Percentiles rank a stretch among this genome's conserved stretches.
phyloP scores from a whole-genome alignment of 2,329 filamentous ascomycete species.

The Diaporthe vaccinii region DNA sequence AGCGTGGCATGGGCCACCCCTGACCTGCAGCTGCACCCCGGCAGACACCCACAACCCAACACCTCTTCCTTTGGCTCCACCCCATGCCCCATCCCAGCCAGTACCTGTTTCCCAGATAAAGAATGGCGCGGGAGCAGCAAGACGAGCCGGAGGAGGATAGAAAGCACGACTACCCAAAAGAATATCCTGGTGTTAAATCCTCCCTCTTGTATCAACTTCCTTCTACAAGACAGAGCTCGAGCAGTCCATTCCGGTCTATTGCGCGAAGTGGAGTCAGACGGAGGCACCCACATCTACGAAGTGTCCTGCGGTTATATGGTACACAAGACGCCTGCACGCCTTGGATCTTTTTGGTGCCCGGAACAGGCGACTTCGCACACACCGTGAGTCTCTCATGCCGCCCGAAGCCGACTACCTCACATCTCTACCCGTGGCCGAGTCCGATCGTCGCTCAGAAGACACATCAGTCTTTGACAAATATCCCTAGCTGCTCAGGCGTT shows the following conservation, averaged over 20 bases:
- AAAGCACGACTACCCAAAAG: constrained; percentile 40
- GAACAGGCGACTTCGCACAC: constrained; percentile 8
- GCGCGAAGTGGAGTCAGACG: constrained; percentile 37
- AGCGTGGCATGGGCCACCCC: constrained; percentile 44
- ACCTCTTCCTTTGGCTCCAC: constrained; percentile 40
- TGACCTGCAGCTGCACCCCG: constrained; percentile 45
- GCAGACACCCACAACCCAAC: constrained; percentile 43
- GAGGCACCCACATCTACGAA: constrained; percentile 29
- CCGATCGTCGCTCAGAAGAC: constrained; percentile 3
- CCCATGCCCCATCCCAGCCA: constrained; percentile 39
- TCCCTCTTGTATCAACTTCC: constrained; percentile 33
- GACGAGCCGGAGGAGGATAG: constrained; percentile 41
- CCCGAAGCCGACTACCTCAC: constrained; percentile 21
- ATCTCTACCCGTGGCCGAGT: constrained; percentile 25
- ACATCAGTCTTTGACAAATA: not conserved
- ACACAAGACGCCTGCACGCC: constrained; percentile 25
- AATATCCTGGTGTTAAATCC: constrained; percentile 34
- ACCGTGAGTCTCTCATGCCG: constrained; percentile 34
- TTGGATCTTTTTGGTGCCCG: constrained; percentile 12
- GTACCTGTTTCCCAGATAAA: constrained; percentile 44
- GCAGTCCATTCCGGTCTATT: constrained; percentile 7
- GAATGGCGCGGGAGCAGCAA: constrained; percentile 41
- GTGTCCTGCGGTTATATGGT: constrained; percentile 20
- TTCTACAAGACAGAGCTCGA: constrained; percentile 35
- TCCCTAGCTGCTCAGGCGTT: constrained; percentile 9